Conservation (phyloP, 805 yeast species). For the Schwanniomyces polymorphus region DNA sequence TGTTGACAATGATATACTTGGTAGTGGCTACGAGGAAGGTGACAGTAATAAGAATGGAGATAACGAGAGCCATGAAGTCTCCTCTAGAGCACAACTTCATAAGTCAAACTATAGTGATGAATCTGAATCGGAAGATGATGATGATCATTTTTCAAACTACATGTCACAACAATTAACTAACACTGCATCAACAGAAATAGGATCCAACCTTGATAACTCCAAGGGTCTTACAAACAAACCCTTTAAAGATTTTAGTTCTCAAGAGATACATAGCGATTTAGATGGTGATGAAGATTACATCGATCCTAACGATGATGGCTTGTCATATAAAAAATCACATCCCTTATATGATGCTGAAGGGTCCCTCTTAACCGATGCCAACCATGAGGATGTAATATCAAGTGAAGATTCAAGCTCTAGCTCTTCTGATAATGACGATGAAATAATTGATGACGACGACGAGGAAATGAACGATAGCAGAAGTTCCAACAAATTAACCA, state of each 20-base stretch:
- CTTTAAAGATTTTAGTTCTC: constrained; percentile 22
- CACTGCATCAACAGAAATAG: constrained; percentile 39
- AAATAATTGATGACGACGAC: constrained; percentile 17
- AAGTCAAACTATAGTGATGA: constrained; percentile 26
- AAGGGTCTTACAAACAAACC: constrained; percentile 27
- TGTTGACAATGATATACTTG: constrained; percentile 27
- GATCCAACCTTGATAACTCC: constrained; percentile 44
- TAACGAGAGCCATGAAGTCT: constrained; percentile 21
- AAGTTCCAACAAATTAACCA: constrained; percentile 29
- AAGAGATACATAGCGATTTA: constrained; percentile 7
- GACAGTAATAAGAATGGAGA: constrained; percentile 17
- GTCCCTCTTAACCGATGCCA: constrained; percentile 13
- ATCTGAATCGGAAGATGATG: constrained; percentile 40
- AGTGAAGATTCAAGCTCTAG: constrained; percentile 33
- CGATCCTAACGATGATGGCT: constrained; percentile 82
- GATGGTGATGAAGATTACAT: constrained; percentile 61
- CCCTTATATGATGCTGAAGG: constrained; percentile 56
- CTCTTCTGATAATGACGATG: constrained; percentile 31
- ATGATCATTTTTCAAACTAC: constrained; percentile 66
- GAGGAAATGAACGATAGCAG: constrained; percentile 15
- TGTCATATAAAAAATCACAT: constrained; percentile 64
- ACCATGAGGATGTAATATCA: constrained; percentile 19
- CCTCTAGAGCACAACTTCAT: not conserved
- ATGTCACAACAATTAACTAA: constrained; percentile 74
- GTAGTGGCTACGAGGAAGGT: constrained; percentile 24